Conservation (phyloP, 768 basidiomycete genomes). For the Serendipita vermifera region DNA sequence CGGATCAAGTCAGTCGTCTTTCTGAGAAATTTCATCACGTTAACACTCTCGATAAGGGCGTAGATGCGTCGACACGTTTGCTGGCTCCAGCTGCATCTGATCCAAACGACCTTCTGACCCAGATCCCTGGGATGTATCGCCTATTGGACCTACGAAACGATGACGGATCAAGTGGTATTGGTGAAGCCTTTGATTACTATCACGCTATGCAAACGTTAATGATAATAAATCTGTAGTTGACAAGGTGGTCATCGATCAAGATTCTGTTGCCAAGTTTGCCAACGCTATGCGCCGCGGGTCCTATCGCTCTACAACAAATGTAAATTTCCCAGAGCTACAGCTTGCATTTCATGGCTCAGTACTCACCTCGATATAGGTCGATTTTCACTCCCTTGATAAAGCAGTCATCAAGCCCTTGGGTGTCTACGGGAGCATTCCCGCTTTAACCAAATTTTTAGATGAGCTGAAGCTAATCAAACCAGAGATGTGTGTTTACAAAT, state of each 20-base stretch:
- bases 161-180: conserved; percentile 37
- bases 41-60: not conserved
- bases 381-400: conserved; percentile 41
- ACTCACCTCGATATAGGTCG: conserved; percentile 23
- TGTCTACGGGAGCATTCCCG: conserved; percentile 41
- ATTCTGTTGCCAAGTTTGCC: conserved; percentile 36
- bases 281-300: conserved; percentile 40
- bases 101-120: conserved; percentile 4
- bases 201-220: conserved; percentile 33
- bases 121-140: conserved; percentile 36
- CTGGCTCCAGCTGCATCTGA: not conserved
- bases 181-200: conserved; percentile 21
- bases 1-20: not conserved
- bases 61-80: not conserved
- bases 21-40: not conserved
- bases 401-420: conserved; percentile 38
- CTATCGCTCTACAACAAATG: conserved; percentile 38
- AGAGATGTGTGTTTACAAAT: conserved; percentile 33
- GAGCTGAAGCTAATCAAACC: conserved; percentile 28
- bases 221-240: conserved; percentile 43
- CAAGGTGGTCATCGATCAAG: conserved; percentile 48
- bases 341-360: not conserved
- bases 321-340: not conserved
- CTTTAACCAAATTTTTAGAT: conserved; percentile 37
- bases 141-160: conserved; percentile 43